Evolutionary conservation across 257 asterid species (phyloP), one percentile per base, ranked within the genome.

Genomic region (Solanum pinnatisectum): DNA sequence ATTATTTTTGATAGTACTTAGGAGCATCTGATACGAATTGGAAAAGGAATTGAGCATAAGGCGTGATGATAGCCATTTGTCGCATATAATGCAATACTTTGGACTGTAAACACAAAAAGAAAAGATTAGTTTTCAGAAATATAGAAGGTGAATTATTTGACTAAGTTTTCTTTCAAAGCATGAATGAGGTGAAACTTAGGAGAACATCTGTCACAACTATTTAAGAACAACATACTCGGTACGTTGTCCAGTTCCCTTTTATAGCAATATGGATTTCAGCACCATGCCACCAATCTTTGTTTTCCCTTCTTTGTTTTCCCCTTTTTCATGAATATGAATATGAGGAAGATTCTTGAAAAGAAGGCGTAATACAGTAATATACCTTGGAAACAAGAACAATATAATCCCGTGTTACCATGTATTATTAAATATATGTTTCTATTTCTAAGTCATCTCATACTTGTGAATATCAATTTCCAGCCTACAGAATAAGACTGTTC

Each of bases 21-120:
- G 98, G 95, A 56, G 96, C 76, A 89, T 95, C 98, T 36, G 98
- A 94, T 33, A 95, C 83, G 89, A 96, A 96, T 94, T 93, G 93
- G 93, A 96, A 96, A 85, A 92, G 94, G 91, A 96, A 95, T 90
- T 96, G 96, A 10, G 98, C 95, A 90, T 96, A 96, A 46, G 98
- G 98, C 49, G 98, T 96, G 90, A 96, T 96, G 91, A 95, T 98
- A 89, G 98, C 98, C 96, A 96, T 96, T 92, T 96, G 98, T 68
- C 98, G 98, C 98, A 95, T 96, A 90, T 96, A 96, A 46, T 96
- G 98, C 89, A 96, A 91, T 88, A 96, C 93, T 91, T 96, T 95
- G 90, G 98, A 96, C 98, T 95, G 98, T 82, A 88, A 84, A 88
- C 30, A 83, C 84, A 89, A 86, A 70, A 78, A 85, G 59, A 87